phyloP scores from a whole-genome alignment of 192 early-diverging fungal genomes.

The Coemansia sp. region DNA sequence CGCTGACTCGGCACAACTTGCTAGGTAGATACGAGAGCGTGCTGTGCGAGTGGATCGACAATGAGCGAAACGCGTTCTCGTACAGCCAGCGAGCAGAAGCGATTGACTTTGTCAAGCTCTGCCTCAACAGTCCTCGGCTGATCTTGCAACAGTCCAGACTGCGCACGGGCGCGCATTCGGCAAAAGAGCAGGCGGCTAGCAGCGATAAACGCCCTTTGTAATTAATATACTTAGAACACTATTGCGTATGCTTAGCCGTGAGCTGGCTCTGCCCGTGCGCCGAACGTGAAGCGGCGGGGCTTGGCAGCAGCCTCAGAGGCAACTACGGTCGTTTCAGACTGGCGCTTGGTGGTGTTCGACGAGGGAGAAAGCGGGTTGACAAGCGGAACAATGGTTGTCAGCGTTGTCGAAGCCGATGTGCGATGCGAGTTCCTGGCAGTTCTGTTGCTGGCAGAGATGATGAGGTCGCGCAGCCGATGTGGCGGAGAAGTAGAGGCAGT shows the following conservation, averaged over 20 bases:
- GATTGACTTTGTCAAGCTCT: constrained; percentile 18
- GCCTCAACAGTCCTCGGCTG: constrained; percentile 5
- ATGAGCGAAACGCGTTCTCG: constrained; percentile 30
- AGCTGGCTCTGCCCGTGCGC: constrained; percentile 6
- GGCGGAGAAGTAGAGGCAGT: background rate
- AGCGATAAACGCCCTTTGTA: too few species aligned
- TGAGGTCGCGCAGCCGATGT: background rate
- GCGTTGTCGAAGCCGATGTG: constrained; percentile 15
- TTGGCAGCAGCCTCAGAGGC: background rate
- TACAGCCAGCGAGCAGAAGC: constrained; percentile 20
- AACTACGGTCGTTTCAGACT: background rate
- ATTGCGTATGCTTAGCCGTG: constrained; percentile 1
- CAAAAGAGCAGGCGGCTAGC: background rate
- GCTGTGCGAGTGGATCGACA: constrained; percentile 18
- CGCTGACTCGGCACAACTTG: constrained; percentile 29
- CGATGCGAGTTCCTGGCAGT: constrained; percentile 2
- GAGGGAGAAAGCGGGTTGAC: background rate
- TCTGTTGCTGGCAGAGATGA: background rate
- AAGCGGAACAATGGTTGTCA: constrained; percentile 7
- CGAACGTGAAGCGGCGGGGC: constrained; percentile 8
- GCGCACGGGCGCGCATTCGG: background rate
- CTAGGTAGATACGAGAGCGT: constrained; percentile 15
- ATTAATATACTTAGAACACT: too few species aligned
- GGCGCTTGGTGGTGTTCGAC: background rate
- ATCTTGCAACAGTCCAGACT: background rate